Base-by-base conservation (phyloP, 176 grass and related monocot species). In the Puccinellia tenuiflora region DNA sequence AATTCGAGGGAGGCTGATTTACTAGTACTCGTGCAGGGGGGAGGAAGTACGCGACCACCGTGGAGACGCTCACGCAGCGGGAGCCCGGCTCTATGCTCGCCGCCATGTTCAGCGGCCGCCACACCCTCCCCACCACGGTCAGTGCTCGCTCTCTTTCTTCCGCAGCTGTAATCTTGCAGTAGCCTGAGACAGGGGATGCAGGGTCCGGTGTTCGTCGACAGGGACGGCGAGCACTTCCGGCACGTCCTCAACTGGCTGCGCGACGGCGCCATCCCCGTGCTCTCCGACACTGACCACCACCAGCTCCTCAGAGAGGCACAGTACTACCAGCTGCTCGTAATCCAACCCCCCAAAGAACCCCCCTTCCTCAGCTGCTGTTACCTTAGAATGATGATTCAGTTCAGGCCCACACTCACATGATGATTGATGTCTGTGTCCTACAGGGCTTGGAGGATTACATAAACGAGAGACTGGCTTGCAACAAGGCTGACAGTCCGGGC, bases 31-130 rank as follows among this genome's bases (percentile, higher is more conserved):
- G 20, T n/a, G 55, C 82, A 98, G 92, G 95, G 76, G 95, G 95
- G 4, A 95, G 77, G 88, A 91, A 90, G 75, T 95, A 93, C 60
- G 76, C 88, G 14, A 95, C 95, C 11, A 98, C 95, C 38, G 64
- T 91, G 28, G 92, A 95, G 83, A 98, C 92, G 79, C 95, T 98
- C 55, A 98, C 92, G 48, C 90, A 91, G 68, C 86, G 92, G 76
- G 95, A 98, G 56, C 88, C 95, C 59, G 82, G 88, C 12, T 98
- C 95, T 78, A 95, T 95, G 95, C 86, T 98, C 48, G 92, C 82
- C 76, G 92, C 92, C 60, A 98, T 98, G 95, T 95, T 98, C 85
- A 98, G 95, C 84, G 92, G 92, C 26, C 85, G 92, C 79, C 88
- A 95, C 90, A 90, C 79, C 57, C 69, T 98, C 82, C 66, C 87